phyloP scores from a whole-genome alignment of 345 rosid genomes.

The Triadica sebifera region DNA sequence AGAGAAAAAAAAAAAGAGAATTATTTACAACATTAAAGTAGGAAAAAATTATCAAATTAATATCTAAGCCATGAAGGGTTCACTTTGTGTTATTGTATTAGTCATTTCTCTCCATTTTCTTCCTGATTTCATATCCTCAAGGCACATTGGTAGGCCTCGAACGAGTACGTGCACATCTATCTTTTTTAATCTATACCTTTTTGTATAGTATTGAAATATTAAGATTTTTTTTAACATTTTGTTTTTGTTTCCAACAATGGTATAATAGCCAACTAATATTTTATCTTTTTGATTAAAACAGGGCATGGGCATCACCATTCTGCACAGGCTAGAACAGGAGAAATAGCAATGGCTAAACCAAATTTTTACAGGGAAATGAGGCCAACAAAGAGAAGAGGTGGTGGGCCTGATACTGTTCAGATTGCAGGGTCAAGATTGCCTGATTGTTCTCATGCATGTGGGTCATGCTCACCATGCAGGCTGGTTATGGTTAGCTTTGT shows the following conservation, averaged over 20 bases:
- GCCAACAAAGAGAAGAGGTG: constrained; percentile 31
- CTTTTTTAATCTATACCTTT: too few species aligned
- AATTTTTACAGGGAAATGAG: constrained; percentile 25
- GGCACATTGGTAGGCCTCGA: constrained; percentile 35
- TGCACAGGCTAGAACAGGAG: constrained; percentile 8
- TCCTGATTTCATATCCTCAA: constrained; percentile 28
- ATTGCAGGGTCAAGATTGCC: constrained; percentile 86
- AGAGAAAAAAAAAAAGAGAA: background rate
- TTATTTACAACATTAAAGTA: background rate
- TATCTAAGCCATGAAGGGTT: constrained; percentile 39
- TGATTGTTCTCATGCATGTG: constrained; percentile 90
- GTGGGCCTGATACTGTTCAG: constrained; percentile 48
- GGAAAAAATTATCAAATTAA: too few species aligned
- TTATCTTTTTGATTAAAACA: background rate
- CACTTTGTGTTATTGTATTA: constrained; percentile 24
- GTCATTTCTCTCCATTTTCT: constrained; percentile 33
- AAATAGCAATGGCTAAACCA: background rate
- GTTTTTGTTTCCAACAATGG: too few species aligned
- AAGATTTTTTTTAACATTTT: too few species aligned
- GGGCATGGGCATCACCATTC: constrained; percentile 35
- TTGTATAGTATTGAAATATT: too few species aligned
- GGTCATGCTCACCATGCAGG: constrained; percentile 84
- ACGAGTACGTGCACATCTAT: constrained; percentile 37
- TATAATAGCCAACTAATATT: too few species aligned
- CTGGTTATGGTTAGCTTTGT: constrained; percentile 93